Evolutionary conservation across 345 rosid species (phyloP).

Genomic region (Corchorus olitorius): DNA sequence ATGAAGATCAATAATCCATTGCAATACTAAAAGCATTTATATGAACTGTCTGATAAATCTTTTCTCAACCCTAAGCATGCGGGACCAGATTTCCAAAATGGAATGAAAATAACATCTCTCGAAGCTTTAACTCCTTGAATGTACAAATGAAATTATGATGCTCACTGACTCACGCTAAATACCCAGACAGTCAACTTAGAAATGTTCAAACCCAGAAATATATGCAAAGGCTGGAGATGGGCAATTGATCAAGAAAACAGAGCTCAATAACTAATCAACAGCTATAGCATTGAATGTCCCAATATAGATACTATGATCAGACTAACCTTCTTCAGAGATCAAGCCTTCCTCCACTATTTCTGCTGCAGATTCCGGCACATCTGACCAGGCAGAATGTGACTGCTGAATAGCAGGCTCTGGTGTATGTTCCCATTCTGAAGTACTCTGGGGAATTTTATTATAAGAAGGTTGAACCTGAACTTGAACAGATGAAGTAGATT

Average conservation of each 20-base stretch:
- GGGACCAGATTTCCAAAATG: background rate
- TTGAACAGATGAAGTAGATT: conserved; percentile 44
- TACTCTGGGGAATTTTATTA: conserved; percentile 42
- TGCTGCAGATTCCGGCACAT: conserved; percentile 49
- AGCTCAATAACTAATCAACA: background rate
- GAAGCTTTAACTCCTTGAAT: background rate
- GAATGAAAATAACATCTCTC: background rate
- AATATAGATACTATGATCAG: conserved; percentile 4
- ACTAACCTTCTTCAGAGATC: conserved; percentile 66
- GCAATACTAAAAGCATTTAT: background rate
- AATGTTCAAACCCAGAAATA: background rate
- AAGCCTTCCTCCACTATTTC: conserved; percentile 51
- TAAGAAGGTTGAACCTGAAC: conserved; percentile 58
- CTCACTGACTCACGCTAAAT: background rate
- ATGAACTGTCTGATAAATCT: conserved; percentile 6
- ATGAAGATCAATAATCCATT: conserved; percentile 27
- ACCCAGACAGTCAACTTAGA: background rate
- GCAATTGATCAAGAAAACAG: background rate
- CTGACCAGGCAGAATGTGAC: conserved; percentile 44
- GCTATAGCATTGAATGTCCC: background rate
- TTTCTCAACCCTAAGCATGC: conserved; percentile 7
- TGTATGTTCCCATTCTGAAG: conserved; percentile 65
- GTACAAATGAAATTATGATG: background rate
- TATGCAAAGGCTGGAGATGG: background rate
- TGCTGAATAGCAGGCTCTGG: conserved; percentile 54